These are phyloP conservation scores for Pleurozium schreberi DNA, from an alignment of 225 moss, liverwort and hornwort genomes.

Conservation along the genomic window DNA sequence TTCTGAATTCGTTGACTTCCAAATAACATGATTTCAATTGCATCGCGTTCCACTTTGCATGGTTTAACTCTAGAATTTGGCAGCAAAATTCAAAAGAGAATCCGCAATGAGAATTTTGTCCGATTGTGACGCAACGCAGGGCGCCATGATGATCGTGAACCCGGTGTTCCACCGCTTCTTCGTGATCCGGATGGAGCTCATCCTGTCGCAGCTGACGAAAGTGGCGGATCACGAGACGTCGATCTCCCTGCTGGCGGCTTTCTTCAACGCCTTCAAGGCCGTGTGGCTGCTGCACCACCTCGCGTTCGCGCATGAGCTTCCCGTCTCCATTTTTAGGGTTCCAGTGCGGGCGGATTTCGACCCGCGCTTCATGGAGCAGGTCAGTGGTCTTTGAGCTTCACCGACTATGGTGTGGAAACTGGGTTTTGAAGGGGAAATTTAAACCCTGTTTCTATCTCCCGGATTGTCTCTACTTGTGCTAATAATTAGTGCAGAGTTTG, in stretches of 20 bases:
- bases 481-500: background rate
- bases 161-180: conserved; percentile 35
- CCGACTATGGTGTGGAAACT: background rate
- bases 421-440: background rate
- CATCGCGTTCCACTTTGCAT: background rate
- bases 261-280: conserved; percentile 39
- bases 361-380: conserved; percentile 39
- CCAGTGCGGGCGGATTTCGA: conserved; percentile 14
- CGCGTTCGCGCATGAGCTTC: conserved; percentile 21
- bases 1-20: background rate
- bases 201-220: conserved; percentile 32
- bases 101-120: background rate
- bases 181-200: conserved; percentile 40
- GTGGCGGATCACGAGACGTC: conserved; percentile 31
- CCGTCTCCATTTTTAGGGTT: conserved; percentile 20
- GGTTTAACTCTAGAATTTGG: too few relatives aligned
- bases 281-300: conserved; percentile 44
- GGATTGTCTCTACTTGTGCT: background rate
- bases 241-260: conserved; percentile 9
- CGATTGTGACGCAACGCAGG: background rate
- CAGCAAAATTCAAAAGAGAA: too few relatives aligned
- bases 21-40: background rate
- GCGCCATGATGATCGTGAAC: conserved; percentile 25
- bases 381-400: background rate
- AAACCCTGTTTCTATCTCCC: background rate